Evolutionary conservation across 2,329 filamentous ascomycete genomes (phyloP).

Genomic region (Endoconidiophora polonica): DNA sequence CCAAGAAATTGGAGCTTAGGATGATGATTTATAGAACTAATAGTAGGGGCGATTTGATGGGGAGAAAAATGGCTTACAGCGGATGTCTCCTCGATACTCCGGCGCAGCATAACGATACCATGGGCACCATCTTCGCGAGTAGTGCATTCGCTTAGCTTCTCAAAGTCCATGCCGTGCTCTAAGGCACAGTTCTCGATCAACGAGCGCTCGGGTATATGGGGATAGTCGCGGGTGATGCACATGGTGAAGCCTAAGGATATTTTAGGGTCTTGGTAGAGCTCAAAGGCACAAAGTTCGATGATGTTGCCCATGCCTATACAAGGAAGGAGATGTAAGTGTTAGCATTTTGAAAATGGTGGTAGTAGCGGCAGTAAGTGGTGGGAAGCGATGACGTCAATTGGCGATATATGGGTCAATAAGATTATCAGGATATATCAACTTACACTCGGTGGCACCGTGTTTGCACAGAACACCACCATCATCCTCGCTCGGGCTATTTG

Average conservation of each 20-base stretch:
- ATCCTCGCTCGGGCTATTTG: constrained; percentile 36
- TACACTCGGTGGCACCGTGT: constrained; percentile 73
- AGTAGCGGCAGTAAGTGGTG: background rate
- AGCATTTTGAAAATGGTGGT: background rate
- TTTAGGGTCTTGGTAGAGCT: constrained; percentile 71
- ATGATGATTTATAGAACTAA: too few relatives aligned
- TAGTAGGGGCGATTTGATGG: background rate
- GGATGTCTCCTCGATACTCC: constrained; percentile 47
- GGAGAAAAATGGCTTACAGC: constrained; percentile 26
- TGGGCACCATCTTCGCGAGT: constrained; percentile 58
- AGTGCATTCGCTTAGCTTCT: constrained; percentile 65
- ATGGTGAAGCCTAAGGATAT: constrained; percentile 84
- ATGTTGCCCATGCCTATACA: constrained; percentile 64
- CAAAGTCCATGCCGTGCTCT: constrained; percentile 77
- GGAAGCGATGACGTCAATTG: background rate
- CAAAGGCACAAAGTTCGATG: constrained; percentile 75
- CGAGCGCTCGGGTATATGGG: constrained; percentile 57
- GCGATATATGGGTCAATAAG: background rate
- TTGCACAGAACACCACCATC: constrained; percentile 76
- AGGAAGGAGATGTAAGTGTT: background rate
- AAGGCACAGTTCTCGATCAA: constrained; percentile 76
- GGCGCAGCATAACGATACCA: constrained; percentile 48
- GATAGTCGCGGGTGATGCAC: constrained; percentile 66
- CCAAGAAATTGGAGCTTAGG: too few relatives aligned
- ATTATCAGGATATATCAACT: constrained; percentile 7